Base-by-base conservation (phyloP, 2,329 filamentous ascomycete genomes). In the Bipolaris victoriae region DNA sequence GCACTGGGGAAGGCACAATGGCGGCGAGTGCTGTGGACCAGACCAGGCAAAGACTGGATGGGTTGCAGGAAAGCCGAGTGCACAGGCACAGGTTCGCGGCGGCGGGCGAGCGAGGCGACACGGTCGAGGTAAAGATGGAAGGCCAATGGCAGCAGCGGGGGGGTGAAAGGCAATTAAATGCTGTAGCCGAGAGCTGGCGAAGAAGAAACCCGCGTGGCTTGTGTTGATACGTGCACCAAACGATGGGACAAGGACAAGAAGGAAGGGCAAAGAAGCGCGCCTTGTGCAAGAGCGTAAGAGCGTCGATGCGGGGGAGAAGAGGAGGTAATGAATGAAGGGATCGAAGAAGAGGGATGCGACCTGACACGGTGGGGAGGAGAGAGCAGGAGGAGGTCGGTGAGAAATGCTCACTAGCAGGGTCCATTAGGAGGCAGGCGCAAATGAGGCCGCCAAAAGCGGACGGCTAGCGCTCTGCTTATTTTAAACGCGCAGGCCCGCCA, bases 201-300 rank as follows among this genome's bases (percentile, higher is more conserved):
- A 65, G 63, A 64, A 60, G 53, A 60, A 68, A 65, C 61, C 55
- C 58, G 62, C 58, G 61, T 61, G 67, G 72, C 62, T 65, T 69
- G 67, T 67, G 66, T 67, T 67, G 69, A 64, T 69, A 68, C 64
- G 66, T 66, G 70, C 64, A 65, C 63, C 70, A 60, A 75, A 76
- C 71, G 71, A 76, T 72, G 65, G 73, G 71, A 74, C 70, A 74
- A 74, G 72, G 75, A 74, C 71, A 75, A 74, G 62, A 76, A 75
- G 70, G 71, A 75, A 75, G 57, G 52, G 70, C 70, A 70, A 70
- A 66, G 72, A 68, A 70, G 71, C 61, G 49, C 59, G 55, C 60
- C 65, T 71, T 72, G 64, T 20, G 62, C 70, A 53, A 58, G 61
- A 61, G 54, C 69, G 67, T 68, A 53, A 57, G 60, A 61, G 54